These are phyloP conservation scores for Volvariella surrecta DNA, from an alignment of 1,284 basidiomycete genomes.

Conservation along the genomic window DNA sequence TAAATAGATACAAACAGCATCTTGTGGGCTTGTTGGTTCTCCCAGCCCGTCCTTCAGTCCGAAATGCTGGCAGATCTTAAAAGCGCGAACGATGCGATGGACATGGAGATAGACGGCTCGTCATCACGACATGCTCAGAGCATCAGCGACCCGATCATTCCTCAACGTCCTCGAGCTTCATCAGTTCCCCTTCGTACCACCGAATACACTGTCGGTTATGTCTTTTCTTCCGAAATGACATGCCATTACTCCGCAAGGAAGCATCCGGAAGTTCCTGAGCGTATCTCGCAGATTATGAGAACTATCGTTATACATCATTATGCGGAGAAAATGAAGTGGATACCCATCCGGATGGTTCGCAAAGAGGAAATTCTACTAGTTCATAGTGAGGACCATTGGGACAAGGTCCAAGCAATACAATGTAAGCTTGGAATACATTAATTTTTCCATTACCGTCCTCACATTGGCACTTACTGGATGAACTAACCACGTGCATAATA, in stretches of 20 bases:
- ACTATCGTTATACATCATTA: conserved; percentile 56
- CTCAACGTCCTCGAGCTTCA: conserved; percentile 23
- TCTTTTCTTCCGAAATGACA: conserved; percentile 87
- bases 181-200: conserved; percentile 29
- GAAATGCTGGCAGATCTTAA: background rate
- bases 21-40: no score
- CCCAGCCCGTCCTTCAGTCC: background rate
- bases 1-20: no score
- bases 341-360: conserved; percentile 69
- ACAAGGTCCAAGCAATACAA: conserved; percentile 76
- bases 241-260: conserved; percentile 60
- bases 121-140: conserved; percentile 3
- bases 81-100: background rate
- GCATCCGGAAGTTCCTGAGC: conserved; percentile 86
- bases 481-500: no score
- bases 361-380: conserved; percentile 82
- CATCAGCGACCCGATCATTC: conserved; percentile 4
- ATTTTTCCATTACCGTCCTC: conserved; percentile 12
- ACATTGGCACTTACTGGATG: conserved; percentile 3
- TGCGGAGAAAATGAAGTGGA: conserved; percentile 65
- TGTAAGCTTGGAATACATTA: conserved; percentile 33
- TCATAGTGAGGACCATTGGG: conserved; percentile 87
- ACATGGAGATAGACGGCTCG: conserved; percentile 18
- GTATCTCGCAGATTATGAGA: conserved; percentile 77
- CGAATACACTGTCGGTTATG: conserved; percentile 62